Base-by-base conservation (phyloP, 139 green algal species). In the Micractinium conductrix region DNA sequence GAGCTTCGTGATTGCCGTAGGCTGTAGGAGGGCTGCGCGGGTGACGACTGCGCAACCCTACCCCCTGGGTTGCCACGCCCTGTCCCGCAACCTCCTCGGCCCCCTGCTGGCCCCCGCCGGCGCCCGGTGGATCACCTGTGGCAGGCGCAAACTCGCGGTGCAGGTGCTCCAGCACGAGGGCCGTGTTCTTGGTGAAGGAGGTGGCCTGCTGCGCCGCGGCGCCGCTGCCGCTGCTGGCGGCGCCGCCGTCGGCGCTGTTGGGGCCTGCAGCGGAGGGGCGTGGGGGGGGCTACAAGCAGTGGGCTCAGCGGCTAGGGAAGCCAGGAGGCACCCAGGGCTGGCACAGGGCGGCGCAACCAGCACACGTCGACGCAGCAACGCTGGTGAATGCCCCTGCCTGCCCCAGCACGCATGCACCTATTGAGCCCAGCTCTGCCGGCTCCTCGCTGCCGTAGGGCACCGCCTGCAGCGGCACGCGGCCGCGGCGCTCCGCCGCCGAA, bases 171-270 rank as follows among this genome's bases (percentile, higher is more conserved):
- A 89, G 55, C 44, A 89, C 87, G 48, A 72, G 42, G 28, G 62
- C 35, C 4, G 84, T 89, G 69, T 75, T 71, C 28, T 55, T 33
- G 26, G 87, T 91, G 87, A 89, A 89, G 37, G 75, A n/a, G 6
- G 75, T 68, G 55, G 60, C 72, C 42, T 81, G 55, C n/a, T 50
- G n/a, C 44, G 76, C 37, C 16, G 81, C 53, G 30, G 28, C 70
- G 48, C 33, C 63, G 30, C 16, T n/a, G 33, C 22, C 43, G 60
- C 44, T 43, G 50, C 33, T 67, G 37, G 42, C 26, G 1, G 14
- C 45, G 14, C 44, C 38, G 50, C 50, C 60, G 24, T 37, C 45
- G 38, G 68, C n/a, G 44, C 45, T 44, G 38, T 76, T 45, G 1
- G 21, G 16, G 78, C 62, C 78, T 83, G 60, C 60, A 28, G 42